Percentiles rank a stretch among this genome's conserved stretches.
phyloP scores from a whole-genome alignment of 2,329 filamentous ascomycete species.

The Simplicillium aogashimaense region DNA sequence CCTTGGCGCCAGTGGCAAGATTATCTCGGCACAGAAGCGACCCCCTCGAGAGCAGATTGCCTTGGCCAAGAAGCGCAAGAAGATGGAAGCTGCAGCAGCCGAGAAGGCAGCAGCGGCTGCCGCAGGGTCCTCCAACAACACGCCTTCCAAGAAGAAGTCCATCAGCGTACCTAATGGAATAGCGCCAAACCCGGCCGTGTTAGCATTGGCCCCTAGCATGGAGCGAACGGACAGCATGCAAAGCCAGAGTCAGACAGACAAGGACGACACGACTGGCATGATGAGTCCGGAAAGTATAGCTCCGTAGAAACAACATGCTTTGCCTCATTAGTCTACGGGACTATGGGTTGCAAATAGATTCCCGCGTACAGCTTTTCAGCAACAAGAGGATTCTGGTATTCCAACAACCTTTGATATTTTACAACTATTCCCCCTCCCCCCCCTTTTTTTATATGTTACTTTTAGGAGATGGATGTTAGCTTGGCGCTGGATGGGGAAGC shows the following conservation, averaged over 20 bases:
- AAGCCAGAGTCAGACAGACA: conserved; percentile 55
- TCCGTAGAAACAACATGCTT: conserved; percentile 16
- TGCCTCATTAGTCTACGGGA: too few relatives aligned
- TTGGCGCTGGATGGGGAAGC: too few relatives aligned
- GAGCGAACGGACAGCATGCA: conserved; percentile 49
- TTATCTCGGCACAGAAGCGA: conserved; percentile 73
- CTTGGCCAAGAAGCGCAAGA: conserved; percentile 81
- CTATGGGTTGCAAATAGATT: too few relatives aligned
- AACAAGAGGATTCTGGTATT: too few relatives aligned
- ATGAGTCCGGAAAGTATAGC: conserved; percentile 77
- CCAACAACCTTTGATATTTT: too few relatives aligned
- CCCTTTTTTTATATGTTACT: too few relatives aligned
- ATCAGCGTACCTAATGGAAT: conserved; percentile 23
- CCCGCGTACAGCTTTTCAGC: too few relatives aligned
- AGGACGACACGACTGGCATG: conserved; percentile 62
- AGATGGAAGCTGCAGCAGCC: conserved; percentile 53
- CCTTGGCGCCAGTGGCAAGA: conserved; percentile 68
- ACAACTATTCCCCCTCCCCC: too few relatives aligned
- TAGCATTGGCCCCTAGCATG: conserved; percentile 39
- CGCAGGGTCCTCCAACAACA: conserved; percentile 22
- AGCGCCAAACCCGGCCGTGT: conserved; percentile 26
- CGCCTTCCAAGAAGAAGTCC: conserved; percentile 45
- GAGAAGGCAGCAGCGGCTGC: conserved; percentile 24
- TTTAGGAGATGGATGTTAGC: too few relatives aligned
- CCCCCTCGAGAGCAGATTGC: conserved; percentile 75